Evolutionary conservation across 2,329 filamentous ascomycete species (phyloP).

Genomic region (Helminthosporium solani): DNA sequence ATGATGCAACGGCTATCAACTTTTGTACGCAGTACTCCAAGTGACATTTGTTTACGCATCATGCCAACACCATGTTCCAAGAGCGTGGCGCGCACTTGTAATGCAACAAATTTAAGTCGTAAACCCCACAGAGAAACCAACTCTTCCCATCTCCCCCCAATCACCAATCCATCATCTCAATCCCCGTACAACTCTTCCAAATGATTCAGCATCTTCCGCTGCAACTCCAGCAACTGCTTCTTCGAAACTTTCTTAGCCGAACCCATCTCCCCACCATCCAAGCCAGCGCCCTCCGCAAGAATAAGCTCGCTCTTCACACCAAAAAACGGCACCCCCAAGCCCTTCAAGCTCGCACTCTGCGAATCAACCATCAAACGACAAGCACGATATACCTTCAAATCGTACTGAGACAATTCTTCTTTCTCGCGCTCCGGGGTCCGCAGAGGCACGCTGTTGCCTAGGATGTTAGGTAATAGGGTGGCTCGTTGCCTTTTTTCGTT

Average conservation of each 20-base stretch:
- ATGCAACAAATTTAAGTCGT: no score
- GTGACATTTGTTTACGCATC: no score
- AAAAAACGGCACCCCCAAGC: slow-evolving; percentile 47
- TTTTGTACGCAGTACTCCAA: background rate
- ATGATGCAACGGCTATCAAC: no score
- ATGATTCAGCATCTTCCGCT: slow-evolving; percentile 41
- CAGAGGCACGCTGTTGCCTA: slow-evolving; percentile 22
- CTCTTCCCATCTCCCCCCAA: no score
- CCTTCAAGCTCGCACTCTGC: slow-evolving; percentile 57
- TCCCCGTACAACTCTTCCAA: slow-evolving; percentile 35
- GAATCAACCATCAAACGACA: slow-evolving; percentile 60
- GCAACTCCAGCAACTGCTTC: slow-evolving; percentile 29
- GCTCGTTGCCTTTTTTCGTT: slow-evolving; percentile 57
- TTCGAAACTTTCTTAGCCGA: slow-evolving; percentile 25
- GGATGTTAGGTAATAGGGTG: slow-evolving; percentile 45
- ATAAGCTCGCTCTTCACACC: slow-evolving; percentile 28
- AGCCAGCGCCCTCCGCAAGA: slow-evolving; percentile 20
- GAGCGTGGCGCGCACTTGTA: no score
- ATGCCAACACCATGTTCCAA: no score
- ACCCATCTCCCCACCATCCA: slow-evolving; percentile 1
- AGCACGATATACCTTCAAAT: slow-evolving; percentile 63
- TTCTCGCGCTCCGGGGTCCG: slow-evolving; percentile 51
- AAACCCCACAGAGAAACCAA: no score
- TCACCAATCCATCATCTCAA: no score
- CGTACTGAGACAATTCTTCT: slow-evolving; percentile 59